Base-by-base conservation (phyloP, 257 asterid species). In the Solanum medicagineum region DNA sequence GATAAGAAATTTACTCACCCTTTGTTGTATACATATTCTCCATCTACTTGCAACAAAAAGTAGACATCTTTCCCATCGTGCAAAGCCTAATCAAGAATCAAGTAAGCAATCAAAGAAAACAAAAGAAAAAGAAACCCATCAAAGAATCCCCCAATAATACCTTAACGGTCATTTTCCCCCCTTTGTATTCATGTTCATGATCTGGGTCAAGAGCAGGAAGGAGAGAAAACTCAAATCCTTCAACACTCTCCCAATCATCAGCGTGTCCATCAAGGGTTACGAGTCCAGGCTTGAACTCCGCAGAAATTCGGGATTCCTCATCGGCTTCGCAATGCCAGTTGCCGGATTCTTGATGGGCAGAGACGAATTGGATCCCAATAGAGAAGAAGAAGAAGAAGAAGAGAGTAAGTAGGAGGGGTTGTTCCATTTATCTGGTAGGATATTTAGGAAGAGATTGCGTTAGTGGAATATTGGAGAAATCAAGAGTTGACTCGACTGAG, bases 141-240 rank as follows among this genome's bases (percentile, higher is more conserved):
- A 19, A 63, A 24, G 70, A 63, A 63, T 4, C 12, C 6, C 10
- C 10, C 2, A 13, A 26, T 26, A 26, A 42, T 63, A 94, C 98
- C 97, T 94, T 93, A 81, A 94, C 84, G 19, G 93, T 90, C 97
- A 94, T 91, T 83, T 94, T 92, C 20, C 97, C 98, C 70, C 85
- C 90, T 80, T 90, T 87, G 80, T 93, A 94, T 85, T 93, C 92
- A 71, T 94, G 86, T 79, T 94, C 98, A 81, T 92, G 92, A 90
- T 94, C 97, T 2, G 98, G 98, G 74, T 93, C 97, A 19, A 94
- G 92, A 56, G 97, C 98, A n/a, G 96, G 96, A 74, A 93, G 94
- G 65, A 94, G 91, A 22, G 98, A 90, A 81, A 94, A 94, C 75
- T 94, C 97, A 81, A 91, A 94, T 26, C 98, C 97, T 24, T 92